phyloP scores from a whole-genome alignment of 441 rosid species.

The Bocquillonia castaneifolia region DNA sequence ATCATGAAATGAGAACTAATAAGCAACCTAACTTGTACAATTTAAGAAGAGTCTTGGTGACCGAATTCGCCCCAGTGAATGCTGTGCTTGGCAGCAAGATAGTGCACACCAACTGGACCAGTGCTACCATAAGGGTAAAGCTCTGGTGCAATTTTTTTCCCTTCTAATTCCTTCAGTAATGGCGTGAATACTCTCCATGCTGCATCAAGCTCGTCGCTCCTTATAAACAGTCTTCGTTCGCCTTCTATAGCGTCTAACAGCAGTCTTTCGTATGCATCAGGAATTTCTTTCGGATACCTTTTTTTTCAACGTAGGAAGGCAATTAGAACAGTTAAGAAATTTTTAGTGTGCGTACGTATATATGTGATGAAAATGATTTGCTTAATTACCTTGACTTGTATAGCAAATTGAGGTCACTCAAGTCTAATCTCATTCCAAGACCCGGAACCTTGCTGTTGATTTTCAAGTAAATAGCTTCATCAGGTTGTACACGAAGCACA shows the following conservation, averaged over 20 bases:
- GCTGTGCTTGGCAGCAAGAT: constrained; percentile 85
- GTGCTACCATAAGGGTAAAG: constrained; percentile 86
- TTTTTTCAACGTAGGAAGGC: neutral
- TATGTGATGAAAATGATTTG: too few species aligned
- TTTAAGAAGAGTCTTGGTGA: too few species aligned
- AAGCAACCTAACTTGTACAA: too few species aligned
- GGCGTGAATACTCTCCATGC: constrained; percentile 89
- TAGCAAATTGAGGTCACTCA: constrained; percentile 77
- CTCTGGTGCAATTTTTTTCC: constrained; percentile 67
- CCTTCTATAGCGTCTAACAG: constrained; percentile 85
- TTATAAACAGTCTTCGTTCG: constrained; percentile 75
- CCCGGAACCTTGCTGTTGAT: constrained; percentile 96
- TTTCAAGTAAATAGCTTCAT: constrained; percentile 88
- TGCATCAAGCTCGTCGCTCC: constrained; percentile 93
- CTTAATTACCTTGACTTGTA: constrained; percentile 60
- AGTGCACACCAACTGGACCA: constrained; percentile 88
- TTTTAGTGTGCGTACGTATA: too few species aligned
- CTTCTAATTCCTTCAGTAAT: constrained; percentile 61
- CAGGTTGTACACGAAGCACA: constrained; percentile 89
- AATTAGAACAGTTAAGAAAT: neutral
- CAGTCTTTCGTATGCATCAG: constrained; percentile 91
- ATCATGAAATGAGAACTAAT: too few species aligned
- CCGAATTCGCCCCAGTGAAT: constrained; percentile 87
- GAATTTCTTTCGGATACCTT: constrained; percentile 74
- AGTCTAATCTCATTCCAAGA: constrained; percentile 87